Conservation (phyloP, 352 stramenopile genomes). For the Pythium brachiatum region DNA sequence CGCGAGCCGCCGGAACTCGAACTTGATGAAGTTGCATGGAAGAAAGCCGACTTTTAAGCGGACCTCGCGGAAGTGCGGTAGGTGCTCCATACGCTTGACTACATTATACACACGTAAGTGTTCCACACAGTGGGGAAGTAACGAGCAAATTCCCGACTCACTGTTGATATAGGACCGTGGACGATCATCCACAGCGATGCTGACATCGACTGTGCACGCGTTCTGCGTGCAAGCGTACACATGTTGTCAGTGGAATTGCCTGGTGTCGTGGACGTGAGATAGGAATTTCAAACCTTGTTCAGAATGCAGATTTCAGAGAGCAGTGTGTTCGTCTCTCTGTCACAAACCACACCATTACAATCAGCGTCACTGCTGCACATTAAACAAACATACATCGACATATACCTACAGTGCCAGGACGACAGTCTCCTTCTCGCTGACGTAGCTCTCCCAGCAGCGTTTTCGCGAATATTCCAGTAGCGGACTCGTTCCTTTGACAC, state of each 20-base stretch:
- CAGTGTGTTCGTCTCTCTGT: conserved; percentile 59
- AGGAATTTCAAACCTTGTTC: too few relatives aligned
- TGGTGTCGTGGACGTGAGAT: too few relatives aligned
- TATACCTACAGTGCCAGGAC: conserved; percentile 36
- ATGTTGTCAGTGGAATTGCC: too few relatives aligned
- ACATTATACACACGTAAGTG: neutral
- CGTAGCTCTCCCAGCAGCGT: conserved; percentile 66
- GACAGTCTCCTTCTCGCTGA: conserved; percentile 51
- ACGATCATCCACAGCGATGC: conserved; percentile 63
- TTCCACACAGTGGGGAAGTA: neutral
- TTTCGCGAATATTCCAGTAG: conserved; percentile 52
- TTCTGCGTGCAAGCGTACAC: too few relatives aligned
- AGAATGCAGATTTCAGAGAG: conserved; percentile 67
- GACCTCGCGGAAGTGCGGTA: conserved; percentile 60
- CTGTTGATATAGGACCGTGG: conserved; percentile 56
- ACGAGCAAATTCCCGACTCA: conserved; percentile 14
- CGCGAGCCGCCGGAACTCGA: conserved; percentile 51
- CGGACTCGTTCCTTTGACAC: conserved; percentile 31
- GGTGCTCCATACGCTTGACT: conserved; percentile 52
- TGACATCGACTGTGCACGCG: conserved; percentile 59
- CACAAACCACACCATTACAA: neutral
- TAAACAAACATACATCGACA: too few relatives aligned
- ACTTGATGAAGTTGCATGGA: conserved; percentile 64
- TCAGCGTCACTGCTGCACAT: too few relatives aligned
- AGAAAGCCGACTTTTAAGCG: conserved; percentile 56